Evolutionary conservation across 805 yeast genomes (phyloP).

Genomic region (Lipomyces anomalus): DNA sequence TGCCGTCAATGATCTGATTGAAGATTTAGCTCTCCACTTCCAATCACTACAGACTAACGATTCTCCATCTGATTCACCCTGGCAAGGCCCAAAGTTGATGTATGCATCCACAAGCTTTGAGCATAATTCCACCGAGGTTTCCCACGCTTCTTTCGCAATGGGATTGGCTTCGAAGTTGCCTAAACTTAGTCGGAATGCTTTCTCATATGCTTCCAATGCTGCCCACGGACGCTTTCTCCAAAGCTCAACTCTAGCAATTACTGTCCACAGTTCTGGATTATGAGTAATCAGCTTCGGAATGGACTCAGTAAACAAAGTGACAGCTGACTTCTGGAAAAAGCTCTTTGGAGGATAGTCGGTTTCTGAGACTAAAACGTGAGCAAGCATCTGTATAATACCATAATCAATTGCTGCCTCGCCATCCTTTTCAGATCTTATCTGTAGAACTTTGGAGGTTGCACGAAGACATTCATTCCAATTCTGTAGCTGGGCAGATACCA

Average conservation of each 20-base stretch:
- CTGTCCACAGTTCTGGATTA: slow-evolving; percentile 67
- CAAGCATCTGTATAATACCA: slow-evolving; percentile 67
- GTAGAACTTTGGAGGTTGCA: slow-evolving; percentile 63
- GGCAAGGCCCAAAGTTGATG: slow-evolving; percentile 79
- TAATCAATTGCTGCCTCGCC: slow-evolving; percentile 68
- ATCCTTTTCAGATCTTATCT: slow-evolving; percentile 47
- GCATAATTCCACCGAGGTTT: slow-evolving; percentile 72
- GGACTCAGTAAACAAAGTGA: slow-evolving; percentile 62
- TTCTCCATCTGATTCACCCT: slow-evolving; percentile 70
- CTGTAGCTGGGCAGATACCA: slow-evolving; percentile 73
- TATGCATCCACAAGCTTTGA: slow-evolving; percentile 77
- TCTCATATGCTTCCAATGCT: slow-evolving; percentile 77
- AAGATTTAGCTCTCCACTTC: slow-evolving; percentile 74
- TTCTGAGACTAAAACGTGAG: slow-evolving; percentile 50
- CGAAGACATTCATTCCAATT: slow-evolving; percentile 84
- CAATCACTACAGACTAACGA: slow-evolving; percentile 74
- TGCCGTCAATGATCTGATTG: slow-evolving; percentile 68
- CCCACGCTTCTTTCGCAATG: slow-evolving; percentile 60
- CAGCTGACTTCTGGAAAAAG: slow-evolving; percentile 62
- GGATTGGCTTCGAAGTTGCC: slow-evolving; percentile 60
- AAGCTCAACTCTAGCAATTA: slow-evolving; percentile 75
- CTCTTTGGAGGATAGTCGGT: slow-evolving; percentile 44
- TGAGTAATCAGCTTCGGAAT: slow-evolving; percentile 66
- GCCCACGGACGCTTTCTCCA: slow-evolving; percentile 89
- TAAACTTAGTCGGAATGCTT: slow-evolving; percentile 66